Evolutionary conservation across 208 protist genomes (phyloP), one percentile per base, ranked within the genome.

Genomic region (Crithidia thermophila): DNA sequence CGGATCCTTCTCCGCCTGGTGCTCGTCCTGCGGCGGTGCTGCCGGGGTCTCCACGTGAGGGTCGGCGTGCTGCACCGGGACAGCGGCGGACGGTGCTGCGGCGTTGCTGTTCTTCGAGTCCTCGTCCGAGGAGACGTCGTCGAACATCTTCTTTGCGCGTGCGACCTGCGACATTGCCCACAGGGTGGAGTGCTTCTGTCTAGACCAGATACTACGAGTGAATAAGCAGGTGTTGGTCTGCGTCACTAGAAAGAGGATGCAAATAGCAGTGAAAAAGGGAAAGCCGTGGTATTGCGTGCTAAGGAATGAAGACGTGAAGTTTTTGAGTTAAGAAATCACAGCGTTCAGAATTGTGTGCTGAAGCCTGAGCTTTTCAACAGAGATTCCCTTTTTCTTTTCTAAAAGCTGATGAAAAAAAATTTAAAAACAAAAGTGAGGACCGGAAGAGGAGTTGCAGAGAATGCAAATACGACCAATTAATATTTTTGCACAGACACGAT

Each of bases 141-240:
- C 81, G 55, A 83, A 86, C 76, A 86, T 71, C 49, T 79, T 76
- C 60, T 82, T 86, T 34, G 28, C 58, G n/a, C 47, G 60, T 3
- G 45, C 42, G 6, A 55, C 50, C 16, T 65, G 33, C 10, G 67
- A 66, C 67, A 73, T 73, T n/a, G 0, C 4, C 21, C n/a, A n/a
- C n/a, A n/a, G n/a, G n/a, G n/a, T n/a, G n/a, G n/a, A n/a, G n/a
- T n/a, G n/a, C n/a, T n/a, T n/a, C n/a, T n/a, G n/a, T n/a, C n/a
- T n/a, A n/a, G n/a, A n/a, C n/a, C n/a, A n/a, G n/a, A n/a, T n/a
- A n/a, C n/a, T n/a, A n/a, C n/a, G n/a, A n/a, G n/a, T n/a, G n/a
- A n/a, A n/a, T n/a, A n/a, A n/a, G n/a, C n/a, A n/a, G n/a, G n/a
- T n/a, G n/a, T n/a, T n/a, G n/a, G n/a, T n/a, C n/a, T n/a, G n/a